A percentile compares a stretch with the other conserved stretches of the same genome.
These are phyloP conservation scores for Gloeophyllum trabeum DNA, from an alignment of 768 basidiomycete genomes.

Conservation along the genomic window DNA sequence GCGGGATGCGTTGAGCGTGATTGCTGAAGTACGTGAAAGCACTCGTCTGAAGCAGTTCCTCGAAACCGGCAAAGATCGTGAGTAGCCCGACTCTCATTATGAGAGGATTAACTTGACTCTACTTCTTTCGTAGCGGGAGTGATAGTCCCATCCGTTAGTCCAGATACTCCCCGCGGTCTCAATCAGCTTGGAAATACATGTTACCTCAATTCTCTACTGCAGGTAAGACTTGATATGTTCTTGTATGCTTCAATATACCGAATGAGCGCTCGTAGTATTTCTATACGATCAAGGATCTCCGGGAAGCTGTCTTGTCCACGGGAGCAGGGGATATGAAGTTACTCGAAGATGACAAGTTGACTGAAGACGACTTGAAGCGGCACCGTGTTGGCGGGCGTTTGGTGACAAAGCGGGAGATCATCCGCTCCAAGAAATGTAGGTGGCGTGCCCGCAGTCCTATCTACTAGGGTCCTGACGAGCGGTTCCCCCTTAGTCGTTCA, in stretches of 20 bases:
- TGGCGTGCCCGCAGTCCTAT: slow-evolving; percentile 1
- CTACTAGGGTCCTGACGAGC: slow-evolving; percentile 7
- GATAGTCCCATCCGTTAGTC: slow-evolving; percentile 33
- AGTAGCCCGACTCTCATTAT: slow-evolving; percentile 23
- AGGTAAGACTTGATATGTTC: slow-evolving; percentile 26
- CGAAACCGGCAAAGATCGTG: slow-evolving; percentile 64
- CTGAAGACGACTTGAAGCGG: slow-evolving; percentile 71
- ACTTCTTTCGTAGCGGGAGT: slow-evolving; percentile 45
- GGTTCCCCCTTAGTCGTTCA: slow-evolving; percentile 47
- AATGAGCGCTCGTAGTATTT: slow-evolving; percentile 55
- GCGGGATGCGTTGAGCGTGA: slow-evolving; percentile 60
- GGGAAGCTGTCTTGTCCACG: slow-evolving; percentile 60
- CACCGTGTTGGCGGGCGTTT: slow-evolving; percentile 84
- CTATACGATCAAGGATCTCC: slow-evolving; percentile 87
- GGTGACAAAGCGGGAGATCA: slow-evolving; percentile 71
- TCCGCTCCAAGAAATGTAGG: slow-evolving; percentile 75
- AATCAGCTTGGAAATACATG: slow-evolving; percentile 88
- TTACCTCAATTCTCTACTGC: slow-evolving; percentile 72
- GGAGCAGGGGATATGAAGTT: slow-evolving; percentile 41
- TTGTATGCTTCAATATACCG: neutral
- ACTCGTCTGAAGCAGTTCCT: slow-evolving; percentile 56
- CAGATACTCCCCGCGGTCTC: slow-evolving; percentile 73
- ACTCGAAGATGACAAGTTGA: slow-evolving; percentile 56
- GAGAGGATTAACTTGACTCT: neutral
- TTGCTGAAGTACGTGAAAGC: slow-evolving; percentile 69